Evolutionary conservation across 352 stramenopile species (phyloP).

Genomic region (Pythium rishiriense): DNA sequence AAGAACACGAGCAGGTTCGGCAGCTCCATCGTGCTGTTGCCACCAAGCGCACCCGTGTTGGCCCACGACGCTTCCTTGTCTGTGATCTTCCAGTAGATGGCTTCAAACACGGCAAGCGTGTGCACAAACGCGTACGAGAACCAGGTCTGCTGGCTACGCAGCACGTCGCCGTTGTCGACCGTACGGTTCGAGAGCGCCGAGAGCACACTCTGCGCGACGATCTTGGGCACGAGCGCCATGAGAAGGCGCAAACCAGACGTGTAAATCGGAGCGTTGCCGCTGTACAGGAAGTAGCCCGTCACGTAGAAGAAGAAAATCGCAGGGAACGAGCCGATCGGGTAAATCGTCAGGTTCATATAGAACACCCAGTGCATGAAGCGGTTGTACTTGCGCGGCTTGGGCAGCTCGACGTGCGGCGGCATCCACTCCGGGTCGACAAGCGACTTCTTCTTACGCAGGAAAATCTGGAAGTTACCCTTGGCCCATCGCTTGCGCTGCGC

Average conservation of each 20-base stretch:
- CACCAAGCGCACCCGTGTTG: slow-evolving; percentile 71
- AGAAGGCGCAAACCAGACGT: slow-evolving; percentile 69
- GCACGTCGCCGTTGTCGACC: slow-evolving; percentile 84
- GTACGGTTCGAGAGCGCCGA: slow-evolving; percentile 79
- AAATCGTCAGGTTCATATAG: slow-evolving; percentile 82
- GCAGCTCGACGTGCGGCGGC: slow-evolving; percentile 25
- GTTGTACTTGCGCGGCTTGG: slow-evolving; percentile 56
- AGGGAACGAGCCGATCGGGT: slow-evolving; percentile 76
- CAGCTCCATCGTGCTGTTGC: slow-evolving; percentile 45
- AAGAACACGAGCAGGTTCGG: slow-evolving; percentile 82
- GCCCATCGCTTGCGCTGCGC: slow-evolving; percentile 38
- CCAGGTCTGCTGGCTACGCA: slow-evolving; percentile 81
- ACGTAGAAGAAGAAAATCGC: slow-evolving; percentile 84
- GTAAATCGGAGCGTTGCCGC: slow-evolving; percentile 79
- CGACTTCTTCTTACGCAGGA: slow-evolving; percentile 47
- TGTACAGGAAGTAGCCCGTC: slow-evolving; percentile 84
- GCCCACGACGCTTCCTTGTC: slow-evolving; percentile 78
- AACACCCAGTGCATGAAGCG: slow-evolving; percentile 78
- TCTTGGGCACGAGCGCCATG: slow-evolving; percentile 77
- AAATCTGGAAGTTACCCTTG: slow-evolving; percentile 48
- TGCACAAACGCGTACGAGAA: slow-evolving; percentile 85
- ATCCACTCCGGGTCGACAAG: slow-evolving; percentile 43
- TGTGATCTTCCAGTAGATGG: slow-evolving; percentile 82
- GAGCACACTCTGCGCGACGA: slow-evolving; percentile 71
- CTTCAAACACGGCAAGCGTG: slow-evolving; percentile 69